Conservation (phyloP, 352 stramenopile species). For the Phytophthora ramorum region DNA sequence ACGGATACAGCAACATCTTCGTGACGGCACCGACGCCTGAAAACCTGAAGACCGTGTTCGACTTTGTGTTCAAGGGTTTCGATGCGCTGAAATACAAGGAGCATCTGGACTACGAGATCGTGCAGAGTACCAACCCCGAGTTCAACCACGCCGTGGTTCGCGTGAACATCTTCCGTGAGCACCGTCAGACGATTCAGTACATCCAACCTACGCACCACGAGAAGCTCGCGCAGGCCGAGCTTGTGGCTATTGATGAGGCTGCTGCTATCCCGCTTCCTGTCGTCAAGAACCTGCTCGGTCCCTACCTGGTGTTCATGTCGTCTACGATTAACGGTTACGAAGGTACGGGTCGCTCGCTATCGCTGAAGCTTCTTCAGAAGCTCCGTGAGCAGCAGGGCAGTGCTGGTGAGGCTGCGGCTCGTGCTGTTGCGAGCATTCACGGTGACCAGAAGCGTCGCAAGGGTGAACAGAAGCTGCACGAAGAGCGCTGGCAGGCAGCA, state of each 20-base stretch:
- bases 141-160: slow-evolving; percentile 92
- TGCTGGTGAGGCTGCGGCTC: slow-evolving; percentile 62
- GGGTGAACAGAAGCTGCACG: slow-evolving; percentile 96
- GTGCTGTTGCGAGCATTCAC: slow-evolving; percentile 77
- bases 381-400: slow-evolving; percentile 94
- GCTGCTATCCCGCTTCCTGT: slow-evolving; percentile 99
- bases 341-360: slow-evolving; percentile 98
- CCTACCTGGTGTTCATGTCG: slow-evolving; percentile 98
- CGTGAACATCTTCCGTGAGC: slow-evolving; percentile 97
- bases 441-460: slow-evolving; percentile 94
- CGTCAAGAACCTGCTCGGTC: slow-evolving; percentile 95
- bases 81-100: slow-evolving; percentile 95
- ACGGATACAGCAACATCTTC: slow-evolving; percentile 95
- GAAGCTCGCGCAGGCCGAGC: slow-evolving; percentile 97
- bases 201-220: slow-evolving; percentile 94
- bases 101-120: slow-evolving; percentile 98
- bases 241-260: slow-evolving; percentile 99
- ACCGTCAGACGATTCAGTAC: slow-evolving; percentile 98
- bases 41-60: slow-evolving; percentile 99
- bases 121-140: slow-evolving; percentile 88
- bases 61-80: slow-evolving; percentile 98
- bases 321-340: slow-evolving; percentile 99
- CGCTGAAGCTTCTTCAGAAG: slow-evolving; percentile 99
- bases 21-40: slow-evolving; percentile 98
- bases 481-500: slow-evolving; percentile 95